Base-by-base conservation (phyloP, 306 rosid genomes). In the Vigna reflexopilosa region DNA sequence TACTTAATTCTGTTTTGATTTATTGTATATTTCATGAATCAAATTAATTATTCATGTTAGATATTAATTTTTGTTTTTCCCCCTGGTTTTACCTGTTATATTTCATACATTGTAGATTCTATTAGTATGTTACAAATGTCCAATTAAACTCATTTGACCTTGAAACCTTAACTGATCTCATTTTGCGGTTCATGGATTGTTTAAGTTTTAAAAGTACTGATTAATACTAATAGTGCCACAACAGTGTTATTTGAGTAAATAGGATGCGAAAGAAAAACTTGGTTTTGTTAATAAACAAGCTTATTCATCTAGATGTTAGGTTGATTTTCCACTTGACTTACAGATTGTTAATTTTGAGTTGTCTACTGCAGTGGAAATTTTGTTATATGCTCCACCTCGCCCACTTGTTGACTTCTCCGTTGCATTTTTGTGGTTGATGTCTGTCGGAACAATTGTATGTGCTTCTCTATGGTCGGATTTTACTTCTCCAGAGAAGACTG, bases 401-500 rank as follows among this genome's bases (percentile, higher is more conserved):
- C 98, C 99, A 36, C 72, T 90, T 66, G 77, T 93, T 56, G 99
- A 96, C 86, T 76, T 36, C 79, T 90, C 98, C 36, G 91, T 88
- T 72, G 70, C 61, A 66, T 80, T 96, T 82, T 81, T 96, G 81
- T 96, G 98, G 97, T 70, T 87, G 86, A 85, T 96, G 90, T 61
- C 97, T 87, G 91, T 96, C 58, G 99, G 97, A 79, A 93, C 99
- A 17, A 68, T 96, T 84, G 58, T 85, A 58, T 81, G 82, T 34
- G 98, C 98, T 73, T 78, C 99, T 72, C 85, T 87, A 52, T 96
- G 99, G 98, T 81, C 97, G 34, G 93, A 89, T 15, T 61, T 96
- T 32, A 93, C 94, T 54, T 65, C 87, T 75, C 62, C 90, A 64
- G 86, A 84, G 74, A 90, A 67, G 73, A 76, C 75, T 61, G 96